Evolutionary conservation across 148 eudicot genomes (phyloP), one percentile per base, ranked within the genome.

Genomic region (Oxyria digyna): DNA sequence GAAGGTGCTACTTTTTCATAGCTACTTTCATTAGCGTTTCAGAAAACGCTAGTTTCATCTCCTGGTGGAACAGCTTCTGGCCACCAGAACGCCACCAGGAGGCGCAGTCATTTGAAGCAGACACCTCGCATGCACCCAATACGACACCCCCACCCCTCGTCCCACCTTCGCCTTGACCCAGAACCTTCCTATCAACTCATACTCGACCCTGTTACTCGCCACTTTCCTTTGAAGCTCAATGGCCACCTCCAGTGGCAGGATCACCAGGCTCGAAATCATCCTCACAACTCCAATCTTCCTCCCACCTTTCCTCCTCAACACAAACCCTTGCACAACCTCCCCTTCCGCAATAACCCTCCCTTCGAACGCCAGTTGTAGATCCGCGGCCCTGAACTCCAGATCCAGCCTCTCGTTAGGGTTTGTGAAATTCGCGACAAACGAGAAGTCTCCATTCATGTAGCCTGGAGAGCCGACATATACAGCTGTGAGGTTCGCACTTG

Each of bases 361-460:
- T 0, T 33, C 77, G 43, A 87, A 94, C 75, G 75, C 91, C 46
- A 94, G 83, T 74, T 76, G 78, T 8, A 94, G 24, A 37, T 78
- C 74, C 26, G 76, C 77, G 43, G 79, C 77, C 75, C 87, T 95
- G 35, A 84, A 88, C 70, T 76, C 83, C 38, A 94, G 63, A 26
- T 77, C 62, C 29, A 94, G 71, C 71, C 87, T 88, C 75, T 68
- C 70, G 69, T 85, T 94, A 37, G 92, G 89, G 81, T 90, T 91
- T 27, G 97, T 81, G 72, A 94, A 94, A 49, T 94, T 91, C 6
- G 91, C 96, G 0, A 87, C 74, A 24, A 94, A 77, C 64, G 83
- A 74, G 49, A 94, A 83, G 40, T 94, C 93, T 0, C 93, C 85
- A 14, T 91, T 91, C 73, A 91, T 76, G 75, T 80, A 74, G 41